Percentiles rank a stretch among this genome's conserved stretches.
Evolutionary conservation across 2,329 filamentous ascomycete species (phyloP).

Genomic region (Hypoxylon sp.): DNA sequence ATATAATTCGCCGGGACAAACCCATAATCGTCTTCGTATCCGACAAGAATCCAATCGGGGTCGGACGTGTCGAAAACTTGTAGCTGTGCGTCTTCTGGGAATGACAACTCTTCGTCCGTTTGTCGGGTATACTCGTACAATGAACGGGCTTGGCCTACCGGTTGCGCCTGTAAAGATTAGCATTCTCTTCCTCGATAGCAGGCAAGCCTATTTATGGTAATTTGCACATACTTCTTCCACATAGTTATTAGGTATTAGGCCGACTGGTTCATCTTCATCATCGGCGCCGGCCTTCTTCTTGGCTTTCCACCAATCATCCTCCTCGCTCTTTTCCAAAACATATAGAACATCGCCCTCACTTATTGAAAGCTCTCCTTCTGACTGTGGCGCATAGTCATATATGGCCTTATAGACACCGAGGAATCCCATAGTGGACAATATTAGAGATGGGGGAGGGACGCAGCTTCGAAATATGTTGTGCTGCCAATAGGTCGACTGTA

Average conservation of each 20-base stretch:
- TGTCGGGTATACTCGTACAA: constrained; percentile 98
- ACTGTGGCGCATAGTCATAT: constrained; percentile 93
- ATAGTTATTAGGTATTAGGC: constrained; percentile 94
- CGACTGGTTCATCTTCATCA: constrained; percentile 91
- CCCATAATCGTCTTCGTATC: constrained; percentile 86
- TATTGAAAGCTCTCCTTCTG: constrained; percentile 87
- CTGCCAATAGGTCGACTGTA: constrained; percentile 2
- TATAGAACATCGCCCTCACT: constrained; percentile 90
- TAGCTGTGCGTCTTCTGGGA: constrained; percentile 87
- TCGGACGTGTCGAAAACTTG: constrained; percentile 92
- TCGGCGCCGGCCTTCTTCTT: constrained; percentile 89
- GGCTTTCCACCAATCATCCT: constrained; percentile 93
- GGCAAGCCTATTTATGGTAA: constrained; percentile 1
- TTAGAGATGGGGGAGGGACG: not conserved
- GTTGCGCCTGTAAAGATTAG: constrained; percentile 68
- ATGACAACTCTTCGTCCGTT: constrained; percentile 97
- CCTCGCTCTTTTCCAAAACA: constrained; percentile 83
- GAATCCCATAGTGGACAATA: constrained; percentile 79
- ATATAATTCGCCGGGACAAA: constrained; percentile 98
- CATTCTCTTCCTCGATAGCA: constrained; percentile 65
- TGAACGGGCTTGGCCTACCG: constrained; percentile 82
- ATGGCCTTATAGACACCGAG: constrained; percentile 90
- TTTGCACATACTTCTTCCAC: constrained; percentile 82
- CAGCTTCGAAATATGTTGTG: constrained; percentile 1
- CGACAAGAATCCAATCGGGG: constrained; percentile 96